Evolutionary conservation across 148 eudicot species (phyloP).

Genomic region (Camellia lanceoleosa): DNA sequence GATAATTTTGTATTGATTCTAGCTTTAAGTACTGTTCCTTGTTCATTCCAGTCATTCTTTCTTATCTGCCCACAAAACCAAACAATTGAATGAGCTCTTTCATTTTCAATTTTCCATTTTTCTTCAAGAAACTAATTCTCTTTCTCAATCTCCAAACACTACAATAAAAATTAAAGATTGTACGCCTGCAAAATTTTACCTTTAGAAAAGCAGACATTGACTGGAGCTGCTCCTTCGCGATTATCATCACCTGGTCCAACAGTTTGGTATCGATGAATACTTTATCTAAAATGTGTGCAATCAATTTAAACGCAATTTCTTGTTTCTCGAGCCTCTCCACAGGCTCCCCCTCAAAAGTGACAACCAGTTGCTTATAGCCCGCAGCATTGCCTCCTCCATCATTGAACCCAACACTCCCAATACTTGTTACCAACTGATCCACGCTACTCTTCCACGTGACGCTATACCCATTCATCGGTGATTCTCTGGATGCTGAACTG

Average conservation of each 20-base stretch:
- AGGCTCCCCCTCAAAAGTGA: slow-evolving; percentile 72
- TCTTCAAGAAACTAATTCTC: not conserved
- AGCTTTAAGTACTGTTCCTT: slow-evolving; percentile 68
- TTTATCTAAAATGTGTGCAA: slow-evolving; percentile 54
- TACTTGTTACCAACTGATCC: slow-evolving; percentile 28
- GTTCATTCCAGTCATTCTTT: slow-evolving; percentile 93
- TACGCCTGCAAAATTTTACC: slow-evolving; percentile 34
- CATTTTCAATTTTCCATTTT: not conserved
- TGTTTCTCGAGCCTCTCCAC: slow-evolving; percentile 74
- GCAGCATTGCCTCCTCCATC: slow-evolving; percentile 25
- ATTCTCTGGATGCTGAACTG: slow-evolving; percentile 40
- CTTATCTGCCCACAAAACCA: slow-evolving; percentile 60
- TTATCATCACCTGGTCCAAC: slow-evolving; percentile 67
- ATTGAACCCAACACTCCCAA: slow-evolving; percentile 25
- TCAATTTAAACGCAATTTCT: slow-evolving; percentile 70
- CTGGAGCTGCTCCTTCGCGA: slow-evolving; percentile 73
- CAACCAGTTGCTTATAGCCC: slow-evolving; percentile 33
- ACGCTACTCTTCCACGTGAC: slow-evolving; percentile 40
- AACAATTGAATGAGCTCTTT: slow-evolving; percentile 15
- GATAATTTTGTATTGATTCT: slow-evolving; percentile 75
- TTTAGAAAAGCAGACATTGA: slow-evolving; percentile 67
- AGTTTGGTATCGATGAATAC: slow-evolving; percentile 51
- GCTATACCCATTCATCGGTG: slow-evolving; percentile 52
- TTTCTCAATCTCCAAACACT: not conserved
- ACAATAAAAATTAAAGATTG: not conserved